phyloP scores from a whole-genome alignment of 306 rosid genomes.

The Prunus mume region DNA sequence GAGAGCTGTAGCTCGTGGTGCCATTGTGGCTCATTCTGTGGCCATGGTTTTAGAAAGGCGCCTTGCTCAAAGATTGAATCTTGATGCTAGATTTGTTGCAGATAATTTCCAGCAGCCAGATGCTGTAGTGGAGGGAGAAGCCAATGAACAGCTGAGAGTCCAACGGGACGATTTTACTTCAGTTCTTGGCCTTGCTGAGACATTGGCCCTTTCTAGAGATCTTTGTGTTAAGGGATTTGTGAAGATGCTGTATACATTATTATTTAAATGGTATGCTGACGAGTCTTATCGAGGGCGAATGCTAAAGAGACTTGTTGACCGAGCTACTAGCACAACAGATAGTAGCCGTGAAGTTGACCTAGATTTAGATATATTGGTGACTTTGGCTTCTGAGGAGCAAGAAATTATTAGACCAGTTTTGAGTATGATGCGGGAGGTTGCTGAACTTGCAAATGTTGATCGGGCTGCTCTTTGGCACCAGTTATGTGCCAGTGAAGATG shows the following conservation, averaged over 20 bases:
- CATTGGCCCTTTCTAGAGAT: slow-evolving; percentile 82
- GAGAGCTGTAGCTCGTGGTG: slow-evolving; percentile 94
- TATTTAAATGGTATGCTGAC: slow-evolving; percentile 89
- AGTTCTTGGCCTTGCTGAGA: slow-evolving; percentile 96
- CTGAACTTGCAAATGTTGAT: slow-evolving; percentile 86
- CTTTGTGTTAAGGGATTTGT: slow-evolving; percentile 78
- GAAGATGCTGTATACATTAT: slow-evolving; percentile 72
- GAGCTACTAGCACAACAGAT: slow-evolving; percentile 67
- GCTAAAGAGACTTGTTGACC: slow-evolving; percentile 90
- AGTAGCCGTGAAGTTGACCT: slow-evolving; percentile 66
- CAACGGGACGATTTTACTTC: slow-evolving; percentile 82
- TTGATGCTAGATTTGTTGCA: slow-evolving; percentile 40
- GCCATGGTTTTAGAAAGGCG: slow-evolving; percentile 90
- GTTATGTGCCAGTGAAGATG: slow-evolving; percentile 91
- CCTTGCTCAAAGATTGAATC: slow-evolving; percentile 69
- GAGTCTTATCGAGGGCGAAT: slow-evolving; percentile 77
- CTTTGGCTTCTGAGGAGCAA: slow-evolving; percentile 85
- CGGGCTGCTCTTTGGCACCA: slow-evolving; percentile 98
- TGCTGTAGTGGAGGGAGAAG: slow-evolving; percentile 56
- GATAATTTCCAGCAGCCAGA: slow-evolving; percentile 66
- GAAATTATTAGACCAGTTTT: slow-evolving; percentile 75
- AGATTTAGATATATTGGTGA: slow-evolving; percentile 80
- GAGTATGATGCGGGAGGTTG: slow-evolving; percentile 92
- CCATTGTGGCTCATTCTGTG: slow-evolving; percentile 74
- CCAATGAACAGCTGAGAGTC: slow-evolving; percentile 64